Conservation (phyloP, 2,329 filamentous ascomycete genomes). For the Penicillium italicum region DNA sequence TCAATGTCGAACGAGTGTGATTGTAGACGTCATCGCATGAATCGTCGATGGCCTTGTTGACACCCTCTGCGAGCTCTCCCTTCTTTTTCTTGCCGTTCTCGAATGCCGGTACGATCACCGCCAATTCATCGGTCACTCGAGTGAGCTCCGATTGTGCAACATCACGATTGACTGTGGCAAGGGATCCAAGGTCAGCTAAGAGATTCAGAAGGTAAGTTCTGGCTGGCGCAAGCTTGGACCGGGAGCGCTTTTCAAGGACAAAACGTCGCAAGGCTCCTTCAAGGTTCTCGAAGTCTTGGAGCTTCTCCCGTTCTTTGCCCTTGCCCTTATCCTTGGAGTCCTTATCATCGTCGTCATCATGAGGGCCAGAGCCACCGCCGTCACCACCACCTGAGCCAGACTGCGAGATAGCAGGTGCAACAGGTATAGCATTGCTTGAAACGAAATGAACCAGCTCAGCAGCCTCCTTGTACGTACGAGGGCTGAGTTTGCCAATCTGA, state of each 20-base stretch:
- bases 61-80: constrained; percentile 72
- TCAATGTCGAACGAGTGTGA: constrained; percentile 72
- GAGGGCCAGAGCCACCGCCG: constrained; percentile 50
- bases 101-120: constrained; percentile 77
- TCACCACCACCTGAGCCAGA: constrained; percentile 52
- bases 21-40: constrained; percentile 83
- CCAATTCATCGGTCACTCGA: constrained; percentile 74
- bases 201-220: constrained; percentile 95
- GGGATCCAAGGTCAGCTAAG: constrained; percentile 75
- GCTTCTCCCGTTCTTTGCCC: constrained; percentile 82
- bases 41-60: constrained; percentile 77
- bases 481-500: constrained; percentile 82
- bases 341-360: constrained; percentile 54
- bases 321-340: constrained; percentile 72
- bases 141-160: constrained; percentile 82
- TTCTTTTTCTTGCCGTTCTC: constrained; percentile 79
- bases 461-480: constrained; percentile 87
- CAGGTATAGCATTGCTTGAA: constrained; percentile 90
- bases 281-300: constrained; percentile 82
- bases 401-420: constrained; percentile 53
- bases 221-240: constrained; percentile 91
- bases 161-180: constrained; percentile 83
- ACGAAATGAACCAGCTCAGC: constrained; percentile 95
- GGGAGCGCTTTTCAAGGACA: constrained; percentile 89
- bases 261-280: constrained; percentile 88